Evolutionary conservation across 2,329 filamentous ascomycete species (phyloP).

Genomic region (Exophiala viscosa): DNA sequence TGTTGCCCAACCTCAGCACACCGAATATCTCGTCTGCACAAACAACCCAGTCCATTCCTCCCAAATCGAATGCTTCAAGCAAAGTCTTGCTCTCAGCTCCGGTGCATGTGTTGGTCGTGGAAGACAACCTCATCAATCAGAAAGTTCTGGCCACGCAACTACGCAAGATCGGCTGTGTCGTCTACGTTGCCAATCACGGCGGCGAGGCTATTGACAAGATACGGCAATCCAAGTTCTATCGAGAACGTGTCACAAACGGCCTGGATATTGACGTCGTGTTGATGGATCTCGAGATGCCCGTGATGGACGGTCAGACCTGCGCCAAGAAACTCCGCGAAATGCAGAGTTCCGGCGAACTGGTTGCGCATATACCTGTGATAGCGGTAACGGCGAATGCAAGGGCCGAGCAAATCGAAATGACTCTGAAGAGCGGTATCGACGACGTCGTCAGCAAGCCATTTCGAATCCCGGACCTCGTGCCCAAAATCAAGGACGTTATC

Average conservation of each 20-base stretch:
- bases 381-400: slow-evolving; percentile 68
- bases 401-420: slow-evolving; percentile 67
- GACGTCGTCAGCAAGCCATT: slow-evolving; percentile 79
- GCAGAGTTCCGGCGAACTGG: slow-evolving; percentile 52
- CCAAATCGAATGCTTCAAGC: neutral
- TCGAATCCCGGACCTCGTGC: slow-evolving; percentile 65
- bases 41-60: neutral
- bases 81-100: neutral
- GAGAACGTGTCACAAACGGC: slow-evolving; percentile 19
- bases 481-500: slow-evolving; percentile 60
- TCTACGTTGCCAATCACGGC: slow-evolving; percentile 38
- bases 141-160: slow-evolving; percentile 39
- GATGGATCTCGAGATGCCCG: slow-evolving; percentile 80
- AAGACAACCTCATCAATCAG: slow-evolving; percentile 45
- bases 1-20: slow-evolving; percentile 5
- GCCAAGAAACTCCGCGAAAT: slow-evolving; percentile 65
- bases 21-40: neutral
- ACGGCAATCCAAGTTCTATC: slow-evolving; percentile 73
- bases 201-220: slow-evolving; percentile 44
- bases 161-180: slow-evolving; percentile 34
- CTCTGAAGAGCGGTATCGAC: slow-evolving; percentile 70
- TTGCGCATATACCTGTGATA: slow-evolving; percentile 32
- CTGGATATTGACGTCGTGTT: slow-evolving; percentile 59
- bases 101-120: slow-evolving; percentile 38
- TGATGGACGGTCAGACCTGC: slow-evolving; percentile 77